phyloP scores from a whole-genome alignment of 495 filamentous ascomycete species.

The Xanthoparmelia taractica region DNA sequence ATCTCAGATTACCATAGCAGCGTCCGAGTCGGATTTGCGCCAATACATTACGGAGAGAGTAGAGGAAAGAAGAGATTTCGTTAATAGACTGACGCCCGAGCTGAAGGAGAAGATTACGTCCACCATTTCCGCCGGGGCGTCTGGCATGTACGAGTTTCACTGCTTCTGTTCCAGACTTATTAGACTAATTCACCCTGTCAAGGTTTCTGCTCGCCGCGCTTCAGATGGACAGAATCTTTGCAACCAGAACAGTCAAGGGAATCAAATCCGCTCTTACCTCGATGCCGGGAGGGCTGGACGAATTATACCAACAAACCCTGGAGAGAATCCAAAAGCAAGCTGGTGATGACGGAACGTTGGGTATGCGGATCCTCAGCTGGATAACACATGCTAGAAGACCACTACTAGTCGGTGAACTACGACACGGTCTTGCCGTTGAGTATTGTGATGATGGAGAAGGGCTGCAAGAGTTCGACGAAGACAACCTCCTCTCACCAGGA shows the following conservation, averaged over 20 bases:
- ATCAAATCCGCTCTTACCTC: conserved; percentile 12
- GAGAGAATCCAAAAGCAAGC: conserved; percentile 25
- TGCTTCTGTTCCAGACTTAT: not conserved
- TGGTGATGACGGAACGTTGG: conserved; percentile 4
- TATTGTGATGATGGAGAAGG: not conserved
- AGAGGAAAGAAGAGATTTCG: conserved; percentile 5
- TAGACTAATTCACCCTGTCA: not conserved
- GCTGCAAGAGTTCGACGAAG: conserved; percentile 30
- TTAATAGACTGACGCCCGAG: not conserved
- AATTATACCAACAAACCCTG: conserved; percentile 26
- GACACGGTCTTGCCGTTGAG: conserved; percentile 36
- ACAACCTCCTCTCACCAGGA: conserved; percentile 33
- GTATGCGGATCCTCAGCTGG: conserved; percentile 18
- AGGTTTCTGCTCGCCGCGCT: conserved; percentile 20
- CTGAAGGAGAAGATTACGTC: not conserved
- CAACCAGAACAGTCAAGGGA: conserved; percentile 5
- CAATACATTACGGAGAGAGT: conserved; percentile 5
- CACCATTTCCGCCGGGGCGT: not conserved
- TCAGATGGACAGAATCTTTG: conserved; percentile 11
- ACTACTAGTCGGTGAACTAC: conserved; percentile 24
- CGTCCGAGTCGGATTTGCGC: not conserved
- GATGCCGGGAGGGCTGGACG: conserved; percentile 17
- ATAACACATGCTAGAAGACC: conserved; percentile 19
- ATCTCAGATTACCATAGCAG: not conserved
- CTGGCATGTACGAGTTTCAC: not conserved